Conservation (phyloP, 371 early-diverging fungal species). For the Pancytospora philotis region DNA sequence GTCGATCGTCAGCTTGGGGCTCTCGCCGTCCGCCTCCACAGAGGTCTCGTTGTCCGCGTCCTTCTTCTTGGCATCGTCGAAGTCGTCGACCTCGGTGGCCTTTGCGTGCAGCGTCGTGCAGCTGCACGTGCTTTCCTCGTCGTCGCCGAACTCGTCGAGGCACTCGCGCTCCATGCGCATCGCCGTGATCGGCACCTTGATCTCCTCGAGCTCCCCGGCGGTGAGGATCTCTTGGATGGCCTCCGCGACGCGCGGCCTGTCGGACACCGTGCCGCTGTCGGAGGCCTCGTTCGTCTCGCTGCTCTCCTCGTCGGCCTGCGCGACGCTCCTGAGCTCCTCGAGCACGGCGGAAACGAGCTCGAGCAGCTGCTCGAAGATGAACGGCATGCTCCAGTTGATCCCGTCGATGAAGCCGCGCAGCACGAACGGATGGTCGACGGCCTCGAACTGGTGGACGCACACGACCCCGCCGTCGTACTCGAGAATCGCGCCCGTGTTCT, state of each 20-base stretch:
- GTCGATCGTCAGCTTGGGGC: not conserved
- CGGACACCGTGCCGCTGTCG: conserved; percentile 5
- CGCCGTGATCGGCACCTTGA: conserved; percentile 8
- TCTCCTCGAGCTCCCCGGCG: conserved; percentile 5
- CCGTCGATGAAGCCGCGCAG: conserved; percentile 87
- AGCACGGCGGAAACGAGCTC: conserved; percentile 17
- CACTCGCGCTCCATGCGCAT: conserved; percentile 31
- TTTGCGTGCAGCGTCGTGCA: conserved; percentile 4
- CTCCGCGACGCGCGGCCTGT: not conserved
- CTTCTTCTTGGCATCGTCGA: conserved; percentile 34
- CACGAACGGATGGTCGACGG: conserved; percentile 78
- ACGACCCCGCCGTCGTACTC: conserved; percentile 86
- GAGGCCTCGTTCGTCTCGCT: not conserved
- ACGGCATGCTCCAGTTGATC: conserved; percentile 88
- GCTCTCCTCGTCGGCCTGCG: not conserved
- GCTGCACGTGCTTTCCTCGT: conserved; percentile 7
- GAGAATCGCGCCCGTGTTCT: conserved; percentile 68
- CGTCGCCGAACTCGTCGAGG: conserved; percentile 33
- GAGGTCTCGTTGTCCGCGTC: conserved; percentile 14
- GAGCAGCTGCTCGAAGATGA: conserved; percentile 75
- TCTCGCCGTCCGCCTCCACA: not conserved
- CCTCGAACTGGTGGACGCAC: conserved; percentile 77
- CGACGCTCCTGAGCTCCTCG: conserved; percentile 1
- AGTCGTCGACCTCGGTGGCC: conserved; percentile 11
- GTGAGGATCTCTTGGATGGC: conserved; percentile 6